A percentile compares a stretch with the other conserved stretches of the same genome.
These are phyloP conservation scores for Hypoxylon crocopeplum DNA, from an alignment of 495 filamentous ascomycete species.

Conservation along the genomic window DNA sequence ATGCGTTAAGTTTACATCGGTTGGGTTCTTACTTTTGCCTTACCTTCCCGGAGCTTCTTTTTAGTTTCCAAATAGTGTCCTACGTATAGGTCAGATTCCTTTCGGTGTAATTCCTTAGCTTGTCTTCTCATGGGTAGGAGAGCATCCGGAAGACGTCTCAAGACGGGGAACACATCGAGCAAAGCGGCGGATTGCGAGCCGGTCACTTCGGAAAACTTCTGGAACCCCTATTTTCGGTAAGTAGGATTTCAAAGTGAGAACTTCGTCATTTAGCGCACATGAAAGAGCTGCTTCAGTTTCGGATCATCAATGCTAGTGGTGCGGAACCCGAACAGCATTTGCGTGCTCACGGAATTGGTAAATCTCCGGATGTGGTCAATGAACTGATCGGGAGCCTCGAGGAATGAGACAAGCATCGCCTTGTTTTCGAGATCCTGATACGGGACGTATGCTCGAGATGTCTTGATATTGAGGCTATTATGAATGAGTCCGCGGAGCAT, in stretches of 20 bases:
- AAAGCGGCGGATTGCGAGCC: conserved; percentile 47
- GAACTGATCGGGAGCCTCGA: conserved; percentile 28
- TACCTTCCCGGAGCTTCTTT: conserved; percentile 39
- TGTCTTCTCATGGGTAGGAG: conserved; percentile 42
- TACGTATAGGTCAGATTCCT: conserved; percentile 44
- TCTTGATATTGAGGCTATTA: conserved; percentile 28
- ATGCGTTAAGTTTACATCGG: neutral
- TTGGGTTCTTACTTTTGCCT: conserved; percentile 30
- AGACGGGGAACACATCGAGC: conserved; percentile 53
- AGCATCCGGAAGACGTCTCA: conserved; percentile 51
- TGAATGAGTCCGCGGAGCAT: conserved; percentile 50
- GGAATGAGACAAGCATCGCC: conserved; percentile 36
- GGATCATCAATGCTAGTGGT: conserved; percentile 55
- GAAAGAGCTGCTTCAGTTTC: conserved; percentile 60
- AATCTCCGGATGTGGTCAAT: conserved; percentile 51
- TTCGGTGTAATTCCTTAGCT: conserved; percentile 38
- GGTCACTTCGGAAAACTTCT: conserved; percentile 55
- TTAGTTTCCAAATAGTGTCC: conserved; percentile 50
- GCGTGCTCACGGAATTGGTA: conserved; percentile 61
- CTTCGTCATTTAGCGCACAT: conserved; percentile 24
- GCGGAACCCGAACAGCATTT: conserved; percentile 63
- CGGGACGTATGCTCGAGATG: conserved; percentile 42
- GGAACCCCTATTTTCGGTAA: conserved; percentile 44
- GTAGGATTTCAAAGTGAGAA: neutral
- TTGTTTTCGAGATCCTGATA: conserved; percentile 40